Evolutionary conservation across 306 rosid genomes (phyloP).

Genomic region (Herpetospermum pedunculosum): DNA sequence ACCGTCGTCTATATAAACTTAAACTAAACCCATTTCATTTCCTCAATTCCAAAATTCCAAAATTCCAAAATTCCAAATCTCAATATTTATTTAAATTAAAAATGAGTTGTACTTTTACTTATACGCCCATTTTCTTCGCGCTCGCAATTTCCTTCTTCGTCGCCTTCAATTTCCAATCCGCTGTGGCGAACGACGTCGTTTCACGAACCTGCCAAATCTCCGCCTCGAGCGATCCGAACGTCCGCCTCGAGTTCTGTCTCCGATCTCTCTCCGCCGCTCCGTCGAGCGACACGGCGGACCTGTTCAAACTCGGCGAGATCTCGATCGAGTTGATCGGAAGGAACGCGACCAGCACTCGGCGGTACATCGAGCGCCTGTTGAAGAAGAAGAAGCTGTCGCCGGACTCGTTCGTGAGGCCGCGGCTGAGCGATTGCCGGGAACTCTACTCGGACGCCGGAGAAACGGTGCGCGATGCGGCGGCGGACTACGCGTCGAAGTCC

Average conservation of each 20-base stretch:
- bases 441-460: conserved; percentile 34
- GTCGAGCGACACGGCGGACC: conserved; percentile 13
- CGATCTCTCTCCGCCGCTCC: conserved; percentile 33
- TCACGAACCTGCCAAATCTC: conserved; percentile 37
- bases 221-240: conserved; percentile 43
- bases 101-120: background rate
- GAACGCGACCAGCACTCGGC: conserved; percentile 32
- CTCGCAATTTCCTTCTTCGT: background rate
- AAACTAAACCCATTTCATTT: background rate
- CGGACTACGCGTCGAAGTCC: conserved; percentile 28
- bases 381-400: conserved; percentile 9
- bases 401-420: conserved; percentile 16
- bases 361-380: conserved; percentile 29
- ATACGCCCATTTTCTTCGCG: background rate
- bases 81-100: background rate
- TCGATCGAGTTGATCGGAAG: conserved; percentile 28
- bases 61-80: background rate
- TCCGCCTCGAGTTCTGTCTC: conserved; percentile 49
- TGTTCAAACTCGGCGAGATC: conserved; percentile 34
- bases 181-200: conserved; percentile 24
- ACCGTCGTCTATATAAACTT: background rate
- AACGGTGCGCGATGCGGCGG: conserved; percentile 26
- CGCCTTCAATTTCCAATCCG: background rate
- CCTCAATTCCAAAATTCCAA: background rate
- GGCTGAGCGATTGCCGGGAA: conserved; percentile 48